Percentiles rank a stretch among this genome's conserved stretches.
Conservation (phyloP, 371 early-diverging fungal genomes). For the Choanephora cucurbitarum region DNA sequence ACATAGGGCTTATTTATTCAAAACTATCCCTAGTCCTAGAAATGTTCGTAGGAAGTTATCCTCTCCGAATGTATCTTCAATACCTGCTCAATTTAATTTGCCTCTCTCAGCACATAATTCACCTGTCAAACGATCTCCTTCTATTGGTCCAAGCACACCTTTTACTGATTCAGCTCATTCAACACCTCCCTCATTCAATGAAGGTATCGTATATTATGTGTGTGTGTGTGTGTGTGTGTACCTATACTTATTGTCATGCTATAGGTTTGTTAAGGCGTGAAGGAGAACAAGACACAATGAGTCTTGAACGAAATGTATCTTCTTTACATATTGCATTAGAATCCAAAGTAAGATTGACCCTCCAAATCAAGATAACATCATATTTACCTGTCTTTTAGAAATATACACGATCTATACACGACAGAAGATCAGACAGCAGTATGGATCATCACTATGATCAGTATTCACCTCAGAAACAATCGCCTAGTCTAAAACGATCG, state of each 20-base stretch:
- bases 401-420: not conserved
- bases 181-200: not conserved
- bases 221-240: too few species aligned
- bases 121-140: not conserved
- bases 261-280: not conserved
- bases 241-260: not conserved
- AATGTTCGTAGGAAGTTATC: not conserved
- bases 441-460: not conserved
- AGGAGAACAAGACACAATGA: not conserved
- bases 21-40: not conserved
- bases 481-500: not conserved
- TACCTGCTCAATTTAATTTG: not conserved
- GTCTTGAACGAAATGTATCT: conserved; percentile 14
- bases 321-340: conserved; percentile 6
- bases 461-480: not conserved
- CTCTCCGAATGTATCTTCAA: not conserved
- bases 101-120: not conserved
- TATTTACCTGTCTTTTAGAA: not conserved
- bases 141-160: not conserved
- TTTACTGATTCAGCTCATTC: not conserved
- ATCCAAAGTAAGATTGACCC: conserved; percentile 3
- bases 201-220: too few species aligned
- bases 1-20: not conserved
- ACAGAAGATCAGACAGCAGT: too few species aligned
- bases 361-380: not conserved